These are phyloP conservation scores for Crithidia sp. DNA, from an alignment of 208 protist genomes.

Conservation along the genomic window DNA sequence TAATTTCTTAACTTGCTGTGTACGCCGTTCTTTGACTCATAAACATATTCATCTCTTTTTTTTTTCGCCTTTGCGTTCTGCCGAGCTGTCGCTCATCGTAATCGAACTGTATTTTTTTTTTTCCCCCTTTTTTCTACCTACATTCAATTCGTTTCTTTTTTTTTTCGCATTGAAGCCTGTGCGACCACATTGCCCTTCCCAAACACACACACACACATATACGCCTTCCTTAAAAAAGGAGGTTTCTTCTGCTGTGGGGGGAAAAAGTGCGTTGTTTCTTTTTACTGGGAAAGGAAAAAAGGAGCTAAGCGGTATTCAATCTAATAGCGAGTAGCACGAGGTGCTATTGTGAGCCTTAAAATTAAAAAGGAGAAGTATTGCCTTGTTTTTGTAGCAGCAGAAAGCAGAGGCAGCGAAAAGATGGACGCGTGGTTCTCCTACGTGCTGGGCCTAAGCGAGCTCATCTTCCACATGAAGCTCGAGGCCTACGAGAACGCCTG, in stretches of 20 bases:
- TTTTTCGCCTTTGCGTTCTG: neutral
- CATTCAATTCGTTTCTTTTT: constrained; percentile 20
- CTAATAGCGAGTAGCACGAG: too few relatives aligned
- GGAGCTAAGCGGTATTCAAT: neutral
- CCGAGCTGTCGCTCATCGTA: neutral
- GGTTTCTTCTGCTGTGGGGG: neutral
- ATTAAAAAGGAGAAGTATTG: neutral
- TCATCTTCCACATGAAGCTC: constrained; percentile 64
- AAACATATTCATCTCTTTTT: neutral
- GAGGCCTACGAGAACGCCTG: constrained; percentile 61
- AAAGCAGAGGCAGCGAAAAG: too few relatives aligned
- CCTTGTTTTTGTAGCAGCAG: too few relatives aligned
- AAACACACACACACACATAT: neutral
- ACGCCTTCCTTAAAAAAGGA: neutral
- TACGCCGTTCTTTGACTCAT: too few relatives aligned
- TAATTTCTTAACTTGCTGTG: too few relatives aligned
- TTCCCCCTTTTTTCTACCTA: constrained; percentile 18
- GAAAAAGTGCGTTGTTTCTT: constrained; percentile 1
- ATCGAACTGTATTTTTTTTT: constrained; percentile 10
- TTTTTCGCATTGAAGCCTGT: neutral
- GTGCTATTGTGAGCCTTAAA: too few relatives aligned
- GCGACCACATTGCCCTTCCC: too few relatives aligned
- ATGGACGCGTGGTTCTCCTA: constrained; percentile 70
- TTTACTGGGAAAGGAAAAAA: neutral
- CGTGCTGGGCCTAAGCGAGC: constrained; percentile 41